Base-by-base conservation (phyloP, 2,329 filamentous ascomycete genomes). In the Colletotrichum sp. region DNA sequence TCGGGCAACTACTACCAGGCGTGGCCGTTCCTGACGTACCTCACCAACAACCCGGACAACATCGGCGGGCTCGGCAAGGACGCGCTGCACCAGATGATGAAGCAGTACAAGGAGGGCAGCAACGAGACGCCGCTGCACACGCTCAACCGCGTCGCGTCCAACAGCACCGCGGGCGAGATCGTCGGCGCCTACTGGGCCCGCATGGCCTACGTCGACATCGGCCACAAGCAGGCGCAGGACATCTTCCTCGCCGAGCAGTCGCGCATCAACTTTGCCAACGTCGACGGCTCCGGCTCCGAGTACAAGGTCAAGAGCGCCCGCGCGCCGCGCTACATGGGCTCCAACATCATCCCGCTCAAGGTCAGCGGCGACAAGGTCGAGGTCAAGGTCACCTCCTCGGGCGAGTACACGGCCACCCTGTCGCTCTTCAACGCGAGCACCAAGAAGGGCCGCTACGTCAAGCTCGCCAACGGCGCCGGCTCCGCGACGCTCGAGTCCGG, bases 131-230 rank as follows among this genome's bases (percentile, higher is more conserved):
- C 88, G 2, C 83, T 90, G 24, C 87, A 89, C 70, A 83, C 85
- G 3, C 82, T 90, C 3, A 81, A 85, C 21, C 84, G 87, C 24
- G 80, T 89, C 1, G 82, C 84, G 3, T 72, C 77, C 9, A 80
- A 79, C 36, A 74, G 82, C 26, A 81, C 80, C 21, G 81, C 84
- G 18, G 85, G 86, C 24, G 83, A 85, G 15, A 82, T 90, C 10
- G 85, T 90, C 9, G 88, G 84, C 5, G 81, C 83, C 18, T 90
- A 90, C 81, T 90, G 88, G 88, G 88, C 88, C 3, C 85, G 85
- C 74, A 90, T 90, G 88, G 88, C 88, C 6, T 88, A 86, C 76
- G 87, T 87, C 13, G 88, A 90, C 59, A 88, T 90, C 36, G 87
- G 86, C 15, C 86, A 90, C 77, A 74, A 82, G 1, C 83, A 83